Conservation (phyloP, 768 basidiomycete genomes). For the Tricholoma terreum region DNA sequence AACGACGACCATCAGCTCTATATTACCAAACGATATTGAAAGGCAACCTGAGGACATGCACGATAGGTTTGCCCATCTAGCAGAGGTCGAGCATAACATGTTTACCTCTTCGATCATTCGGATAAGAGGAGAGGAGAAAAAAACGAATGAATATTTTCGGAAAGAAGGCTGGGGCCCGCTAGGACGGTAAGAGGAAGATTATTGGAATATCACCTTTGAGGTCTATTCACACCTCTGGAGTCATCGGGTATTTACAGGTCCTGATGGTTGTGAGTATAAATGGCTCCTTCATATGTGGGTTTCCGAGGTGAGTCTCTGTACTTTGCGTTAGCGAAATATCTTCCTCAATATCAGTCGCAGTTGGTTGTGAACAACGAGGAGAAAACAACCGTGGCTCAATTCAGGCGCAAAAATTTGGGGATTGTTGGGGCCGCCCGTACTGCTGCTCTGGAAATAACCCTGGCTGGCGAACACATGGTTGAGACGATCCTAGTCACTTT, state of each 20-base stretch:
- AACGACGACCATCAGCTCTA: slow-evolving; percentile 6
- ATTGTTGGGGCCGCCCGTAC: slow-evolving; percentile 11
- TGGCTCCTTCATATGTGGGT: slow-evolving; percentile 10
- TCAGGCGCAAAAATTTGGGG: slow-evolving; percentile 10
- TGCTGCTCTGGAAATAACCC: slow-evolving; percentile 16
- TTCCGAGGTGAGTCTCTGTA: slow-evolving; percentile 3
- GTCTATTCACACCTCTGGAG: slow-evolving; percentile 2
- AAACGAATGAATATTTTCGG: slow-evolving; percentile 9
- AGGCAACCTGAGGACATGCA: no score
- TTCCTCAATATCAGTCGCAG: not conserved
- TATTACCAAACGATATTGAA: slow-evolving; percentile 8
- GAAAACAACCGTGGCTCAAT: slow-evolving; percentile 13
- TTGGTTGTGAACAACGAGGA: slow-evolving; percentile 2
- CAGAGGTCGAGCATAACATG: slow-evolving; percentile 10
- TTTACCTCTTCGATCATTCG: slow-evolving; percentile 12
- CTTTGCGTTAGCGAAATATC: no score
- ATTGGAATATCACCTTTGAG: not conserved
- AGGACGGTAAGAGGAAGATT: slow-evolving; percentile 11
- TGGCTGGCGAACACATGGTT: slow-evolving; percentile 21
- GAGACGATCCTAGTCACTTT: slow-evolving; percentile 28
- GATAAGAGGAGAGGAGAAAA: slow-evolving; percentile 4
- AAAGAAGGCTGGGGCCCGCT: slow-evolving; percentile 5
- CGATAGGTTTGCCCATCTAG: slow-evolving; percentile 10
- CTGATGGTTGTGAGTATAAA: slow-evolving; percentile 20
- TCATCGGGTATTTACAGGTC: slow-evolving; percentile 19